Evolutionary conservation across 1,284 basidiomycete species (phyloP).

Genomic region (Malassezia restricta): DNA sequence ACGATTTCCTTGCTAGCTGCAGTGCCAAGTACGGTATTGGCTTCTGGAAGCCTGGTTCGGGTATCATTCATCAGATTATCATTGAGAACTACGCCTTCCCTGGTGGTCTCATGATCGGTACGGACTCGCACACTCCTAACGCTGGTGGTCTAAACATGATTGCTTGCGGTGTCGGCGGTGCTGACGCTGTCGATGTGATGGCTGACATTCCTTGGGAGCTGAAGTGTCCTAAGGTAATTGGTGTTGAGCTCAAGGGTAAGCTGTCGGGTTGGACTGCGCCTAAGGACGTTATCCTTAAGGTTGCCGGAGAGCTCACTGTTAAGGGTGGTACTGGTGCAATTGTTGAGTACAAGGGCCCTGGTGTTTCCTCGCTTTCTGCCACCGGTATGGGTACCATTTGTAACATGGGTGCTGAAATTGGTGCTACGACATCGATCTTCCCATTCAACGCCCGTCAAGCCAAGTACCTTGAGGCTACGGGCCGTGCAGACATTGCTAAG

Average conservation of each 20-base stretch:
- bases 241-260: conserved; percentile 90
- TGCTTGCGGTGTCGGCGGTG: conserved; percentile 97
- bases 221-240: conserved; percentile 96
- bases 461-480: conserved; percentile 84
- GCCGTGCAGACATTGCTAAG: conserved; percentile 71
- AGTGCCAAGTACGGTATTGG: conserved; percentile 98
- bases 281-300: conserved; percentile 53
- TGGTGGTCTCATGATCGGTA: conserved; percentile 98
- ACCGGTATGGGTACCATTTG: conserved; percentile 99
- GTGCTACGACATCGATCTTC: conserved; percentile 96
- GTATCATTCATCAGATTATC: conserved; percentile 59
- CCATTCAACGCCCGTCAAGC: conserved; percentile 93
- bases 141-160: conserved; percentile 98
- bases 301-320: conserved; percentile 46
- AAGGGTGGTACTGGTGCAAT: conserved; percentile 47
- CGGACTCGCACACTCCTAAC: conserved; percentile 97
- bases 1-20: conserved; percentile 95
- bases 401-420: conserved; percentile 99
- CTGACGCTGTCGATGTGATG: conserved; percentile 98
- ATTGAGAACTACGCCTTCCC: conserved; percentile 99
- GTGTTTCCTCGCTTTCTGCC: conserved; percentile 89
- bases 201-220: conserved; percentile 95
- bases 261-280: conserved; percentile 94
- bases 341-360: conserved; percentile 49
- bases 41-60: conserved; percentile 98